phyloP scores from a whole-genome alignment of 768 basidiomycete species.

The Collybiopsis luxurians region DNA sequence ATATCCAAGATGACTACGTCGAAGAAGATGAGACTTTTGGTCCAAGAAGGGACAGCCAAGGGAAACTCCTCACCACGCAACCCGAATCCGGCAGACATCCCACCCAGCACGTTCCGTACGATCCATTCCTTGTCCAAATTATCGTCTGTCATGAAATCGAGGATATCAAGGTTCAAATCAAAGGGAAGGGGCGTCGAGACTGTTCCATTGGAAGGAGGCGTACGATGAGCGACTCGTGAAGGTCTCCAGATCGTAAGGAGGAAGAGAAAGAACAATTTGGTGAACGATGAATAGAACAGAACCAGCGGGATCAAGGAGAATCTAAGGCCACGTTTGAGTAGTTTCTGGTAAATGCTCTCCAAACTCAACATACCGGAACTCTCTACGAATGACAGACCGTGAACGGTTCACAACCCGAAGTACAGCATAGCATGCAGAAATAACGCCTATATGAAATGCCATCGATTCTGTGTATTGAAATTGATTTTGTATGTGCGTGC shows the following conservation, averaged over 20 bases:
- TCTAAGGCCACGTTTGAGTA: too few relatives aligned
- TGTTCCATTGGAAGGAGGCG: constrained; percentile 20
- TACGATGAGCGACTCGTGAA: constrained; percentile 21
- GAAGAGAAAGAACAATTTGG: constrained; percentile 81
- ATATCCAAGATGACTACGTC: constrained; percentile 71
- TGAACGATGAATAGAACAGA: constrained; percentile 79
- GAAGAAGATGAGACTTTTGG: background rate
- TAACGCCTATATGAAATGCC: constrained; percentile 70
- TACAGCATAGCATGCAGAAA: constrained; percentile 52
- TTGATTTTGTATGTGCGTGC: background rate
- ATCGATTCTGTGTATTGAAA: constrained; percentile 53
- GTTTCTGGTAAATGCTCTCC: too few relatives aligned
- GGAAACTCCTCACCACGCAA: constrained; percentile 54
- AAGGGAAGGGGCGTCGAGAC: constrained; percentile 8
- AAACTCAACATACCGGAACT: constrained; percentile 57
- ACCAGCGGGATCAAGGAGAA: constrained; percentile 76
- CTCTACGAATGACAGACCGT: constrained; percentile 51
- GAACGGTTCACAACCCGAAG: constrained; percentile 37
- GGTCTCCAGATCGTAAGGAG: constrained; percentile 80
- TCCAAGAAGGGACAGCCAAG: background rate
- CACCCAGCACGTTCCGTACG: constrained; percentile 78
- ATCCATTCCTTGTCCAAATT: constrained; percentile 81
- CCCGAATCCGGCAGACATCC: constrained; percentile 86
- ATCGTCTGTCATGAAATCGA: constrained; percentile 64
- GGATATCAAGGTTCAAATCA: constrained; percentile 23